Evolutionary conservation across 176 grass and related monocot genomes (phyloP).

Genomic region (Hordeum vulgare): DNA sequence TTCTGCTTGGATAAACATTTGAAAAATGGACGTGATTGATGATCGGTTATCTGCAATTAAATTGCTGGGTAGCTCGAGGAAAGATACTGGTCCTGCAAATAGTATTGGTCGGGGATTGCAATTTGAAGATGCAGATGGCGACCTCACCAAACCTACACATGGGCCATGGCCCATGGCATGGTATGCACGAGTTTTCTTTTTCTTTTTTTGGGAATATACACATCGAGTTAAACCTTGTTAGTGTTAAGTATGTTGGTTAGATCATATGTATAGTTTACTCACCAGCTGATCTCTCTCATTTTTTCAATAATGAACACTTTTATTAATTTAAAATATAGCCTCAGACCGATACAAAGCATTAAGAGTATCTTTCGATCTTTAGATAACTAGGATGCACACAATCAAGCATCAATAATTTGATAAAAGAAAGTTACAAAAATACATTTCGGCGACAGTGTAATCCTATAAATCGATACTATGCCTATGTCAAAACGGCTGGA

Average conservation of each 20-base stretch:
- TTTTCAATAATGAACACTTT: too few species aligned
- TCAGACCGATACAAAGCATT: too few species aligned
- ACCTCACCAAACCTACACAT: not conserved
- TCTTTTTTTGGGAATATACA: not conserved
- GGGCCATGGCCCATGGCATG: too few species aligned
- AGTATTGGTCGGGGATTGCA: not conserved
- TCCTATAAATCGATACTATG: too few species aligned
- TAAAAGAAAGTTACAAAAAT: too few species aligned
- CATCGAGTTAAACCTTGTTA: not conserved
- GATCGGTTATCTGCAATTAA: not conserved
- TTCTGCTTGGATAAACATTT: not conserved
- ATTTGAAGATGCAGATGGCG: not conserved
- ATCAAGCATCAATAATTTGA: too few species aligned
- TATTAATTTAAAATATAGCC: too few species aligned
- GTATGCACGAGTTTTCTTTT: too few species aligned
- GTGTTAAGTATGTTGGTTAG: not conserved
- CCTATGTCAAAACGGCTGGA: too few species aligned
- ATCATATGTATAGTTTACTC: not conserved
- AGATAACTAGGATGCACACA: too few species aligned
- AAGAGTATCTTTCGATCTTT: too few species aligned
- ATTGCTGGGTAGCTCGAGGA: not conserved
- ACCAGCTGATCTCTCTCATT: not conserved
- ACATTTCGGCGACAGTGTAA: too few species aligned
- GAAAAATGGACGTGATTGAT: not conserved
- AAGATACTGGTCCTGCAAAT: not conserved